These are phyloP conservation scores for Abelmoschus esculentus DNA, from an alignment of 345 rosid species.

Conservation along the genomic window DNA sequence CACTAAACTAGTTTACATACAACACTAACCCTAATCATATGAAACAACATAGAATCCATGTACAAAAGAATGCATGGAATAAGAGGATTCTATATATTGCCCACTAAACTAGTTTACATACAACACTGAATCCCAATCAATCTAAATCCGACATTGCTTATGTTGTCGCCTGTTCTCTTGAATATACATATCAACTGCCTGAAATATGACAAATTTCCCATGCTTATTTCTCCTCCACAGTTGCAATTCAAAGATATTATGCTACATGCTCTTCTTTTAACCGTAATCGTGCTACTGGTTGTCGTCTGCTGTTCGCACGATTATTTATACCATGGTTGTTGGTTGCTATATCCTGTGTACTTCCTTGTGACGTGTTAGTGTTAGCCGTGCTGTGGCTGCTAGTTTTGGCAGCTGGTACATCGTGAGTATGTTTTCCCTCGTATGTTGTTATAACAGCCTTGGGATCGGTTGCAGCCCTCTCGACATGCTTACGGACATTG, in stretches of 20 bases:
- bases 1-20: conserved; percentile 25
- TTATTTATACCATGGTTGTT: too few relatives aligned
- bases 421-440: too few relatives aligned
- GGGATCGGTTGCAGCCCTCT: too few relatives aligned
- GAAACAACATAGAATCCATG: conserved; percentile 15
- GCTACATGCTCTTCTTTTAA: too few relatives aligned
- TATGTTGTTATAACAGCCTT: too few relatives aligned
- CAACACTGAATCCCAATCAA: conserved; percentile 2
- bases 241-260: too few relatives aligned
- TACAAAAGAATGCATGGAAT: conserved; percentile 57
- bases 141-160: background rate
- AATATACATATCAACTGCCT: conserved; percentile 5
- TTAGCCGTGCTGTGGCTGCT: background rate
- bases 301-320: too few relatives aligned
- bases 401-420: background rate
- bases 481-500: too few relatives aligned
- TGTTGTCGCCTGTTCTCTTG: conserved; percentile 8
- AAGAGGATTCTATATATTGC: conserved; percentile 18
- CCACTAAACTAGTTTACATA: conserved; percentile 24
- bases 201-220: background rate
- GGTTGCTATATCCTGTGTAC: too few relatives aligned
- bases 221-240: background rate
- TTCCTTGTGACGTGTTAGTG: too few relatives aligned
- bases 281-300: too few relatives aligned
- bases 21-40: background rate